Base-by-base conservation (phyloP, 225 moss, liverwort and hornwort species). In the Sphagnum tenellum region DNA sequence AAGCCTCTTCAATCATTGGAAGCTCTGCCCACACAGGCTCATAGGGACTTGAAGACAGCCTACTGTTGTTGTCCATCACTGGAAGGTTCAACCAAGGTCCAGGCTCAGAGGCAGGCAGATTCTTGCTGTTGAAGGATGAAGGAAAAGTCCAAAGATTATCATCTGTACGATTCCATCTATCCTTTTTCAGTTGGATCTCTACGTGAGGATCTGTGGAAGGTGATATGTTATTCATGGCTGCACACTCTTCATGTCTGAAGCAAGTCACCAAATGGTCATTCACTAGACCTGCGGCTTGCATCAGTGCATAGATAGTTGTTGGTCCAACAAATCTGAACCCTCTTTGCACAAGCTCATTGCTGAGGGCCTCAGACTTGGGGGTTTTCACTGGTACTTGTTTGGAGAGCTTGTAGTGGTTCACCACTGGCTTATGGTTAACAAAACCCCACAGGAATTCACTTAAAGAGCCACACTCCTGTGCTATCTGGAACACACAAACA, bases 321-420 rank as follows among this genome's bases (percentile, higher is more conserved):
- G 91, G 91, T 71, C 91, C 91, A 65, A 92, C 91, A 55, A 89
- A 92, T 56, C 89, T 78, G 67, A 92, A 92, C 12, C 91, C 89
- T 70, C 91, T 82, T 67, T 85, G 73, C 74, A 92, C 67, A 3
- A 92, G 80, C 71, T 92, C 91, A 79, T 84, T 92, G 81, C 91
- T 92, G 65, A 92, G 66, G 9, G 84, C 75, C 65, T 92, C 91
- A 8, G 91, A 77, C 73, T 89, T 92, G 0, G 91, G 89, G 56
- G 89, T 89, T 82, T 92, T 92, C 44, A 89, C 91, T 55, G 91
- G 89, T 58, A 92, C 81, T 81, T 89, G 91, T 45, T 80, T 92
- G 65, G 85, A 86, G 71, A 84, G 73, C 69, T 87, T 84, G n/a
- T 86, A 70, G 8, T 77, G 74, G 60, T 77, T 92, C 55, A 85